Evolutionary conservation across 2,329 filamentous ascomycete genomes (phyloP), one percentile per base, ranked within the genome.

Genomic region (Epichloe sp.): DNA sequence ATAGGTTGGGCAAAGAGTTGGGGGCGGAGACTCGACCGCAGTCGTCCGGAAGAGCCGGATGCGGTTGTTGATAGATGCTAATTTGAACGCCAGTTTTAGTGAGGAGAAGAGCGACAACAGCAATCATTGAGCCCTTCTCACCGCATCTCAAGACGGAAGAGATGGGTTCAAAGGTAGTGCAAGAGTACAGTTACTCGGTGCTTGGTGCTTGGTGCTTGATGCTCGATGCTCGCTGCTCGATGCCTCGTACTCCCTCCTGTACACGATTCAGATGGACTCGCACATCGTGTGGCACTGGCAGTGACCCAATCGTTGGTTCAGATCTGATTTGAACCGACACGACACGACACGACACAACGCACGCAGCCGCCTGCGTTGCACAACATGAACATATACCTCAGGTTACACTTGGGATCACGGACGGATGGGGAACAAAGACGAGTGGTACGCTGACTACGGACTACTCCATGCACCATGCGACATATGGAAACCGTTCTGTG

Each of bases 321-420:
- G 19, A 49, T 49, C 46, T 41, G 46, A 21, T 31, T 48, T 31
- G 36, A 37, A 41, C 46, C 15, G 36, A 48, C 36, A 26, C 34
- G 45, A 31, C 35, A 26, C 34, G 45, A 31, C 35, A 26, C 34
- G 44, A 31, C 14, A 31, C 17, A 12, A 49, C 31, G 47, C 47
- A 49, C 26, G 47, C 47, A 43, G 47, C 47, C 40, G 40, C 40
- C 17, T n/a, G 19, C 14, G 47, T 49, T 17, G 23, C 40, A 49
- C 31, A 17, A 44, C 47, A 44, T 43, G 47, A 49, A 49, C 40
- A 43, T 48, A 38, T 48, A 48, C 23, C 21, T 42, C 10, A 35
- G 11, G 38, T 41, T 42, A 36, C 45, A 47, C 45, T 17, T 42
- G 47, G 40, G 15, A 42, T 26, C 14, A 14, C 11, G 38, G 47